phyloP scores from a whole-genome alignment of 768 basidiomycete genomes.

The Trametes maxima region DNA sequence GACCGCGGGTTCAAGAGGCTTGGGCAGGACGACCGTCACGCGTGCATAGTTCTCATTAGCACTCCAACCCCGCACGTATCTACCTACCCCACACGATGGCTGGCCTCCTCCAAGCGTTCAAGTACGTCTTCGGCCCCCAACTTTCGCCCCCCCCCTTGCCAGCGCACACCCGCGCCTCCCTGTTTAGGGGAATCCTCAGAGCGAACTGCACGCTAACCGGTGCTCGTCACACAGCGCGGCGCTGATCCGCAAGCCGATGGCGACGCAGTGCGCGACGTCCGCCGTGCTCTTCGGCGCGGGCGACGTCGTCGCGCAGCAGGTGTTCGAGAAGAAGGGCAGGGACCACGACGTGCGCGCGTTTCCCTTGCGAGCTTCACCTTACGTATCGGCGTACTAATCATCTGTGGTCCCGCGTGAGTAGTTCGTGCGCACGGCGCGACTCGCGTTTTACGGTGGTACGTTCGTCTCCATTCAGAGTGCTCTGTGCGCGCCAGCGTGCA shows the following conservation, averaged over 20 bases:
- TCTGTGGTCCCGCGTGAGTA: constrained; percentile 27
- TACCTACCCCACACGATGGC: constrained; percentile 16
- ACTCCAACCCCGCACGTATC: neutral
- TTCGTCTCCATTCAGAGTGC: neutral
- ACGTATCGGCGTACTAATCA: neutral
- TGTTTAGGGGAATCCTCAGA: no score
- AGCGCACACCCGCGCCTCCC: neutral
- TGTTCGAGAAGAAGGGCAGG: constrained; percentile 68
- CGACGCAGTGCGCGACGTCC: constrained; percentile 65
- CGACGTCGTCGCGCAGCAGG: constrained; percentile 86
- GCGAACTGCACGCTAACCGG: no score
- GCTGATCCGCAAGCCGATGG: constrained; percentile 62
- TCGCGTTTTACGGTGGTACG: constrained; percentile 74
- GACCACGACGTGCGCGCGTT: constrained; percentile 69
- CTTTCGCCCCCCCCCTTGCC: neutral
- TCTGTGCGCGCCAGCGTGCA: neutral
- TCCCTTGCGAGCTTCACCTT: neutral
- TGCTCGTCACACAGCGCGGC: constrained; percentile 45
- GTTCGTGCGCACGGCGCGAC: constrained; percentile 62
- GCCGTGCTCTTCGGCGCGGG: constrained; percentile 71
- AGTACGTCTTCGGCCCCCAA: constrained; percentile 16
- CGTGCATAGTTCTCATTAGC: neutral
- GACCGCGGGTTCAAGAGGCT: no score
- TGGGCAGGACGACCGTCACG: neutral
- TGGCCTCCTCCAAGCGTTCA: constrained; percentile 32